Evolutionary conservation across 2,329 filamentous ascomycete genomes (phyloP), one percentile per base, ranked within the genome.

Genomic region (Didymella pomorum): DNA sequence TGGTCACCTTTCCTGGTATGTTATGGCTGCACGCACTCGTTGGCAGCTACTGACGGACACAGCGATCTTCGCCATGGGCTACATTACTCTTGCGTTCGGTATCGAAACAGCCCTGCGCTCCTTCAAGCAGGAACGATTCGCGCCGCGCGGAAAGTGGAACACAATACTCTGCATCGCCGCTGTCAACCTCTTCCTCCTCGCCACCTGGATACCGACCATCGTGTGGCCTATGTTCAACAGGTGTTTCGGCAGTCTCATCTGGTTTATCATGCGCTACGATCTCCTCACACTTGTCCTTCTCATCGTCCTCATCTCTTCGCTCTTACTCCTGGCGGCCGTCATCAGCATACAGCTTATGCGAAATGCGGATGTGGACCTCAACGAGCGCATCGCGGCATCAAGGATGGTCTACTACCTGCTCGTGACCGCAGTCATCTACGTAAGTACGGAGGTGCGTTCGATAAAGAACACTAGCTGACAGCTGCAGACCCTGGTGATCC

Each of bases 341-440:
- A 83, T 89, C 48, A 88, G 85, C 69, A 71, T 84, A 37, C 84
- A 83, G 60, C 77, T 91, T 23, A 83, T 82, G 63, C 81, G 81
- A 31, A 83, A 81, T 58, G 76, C 81, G 14, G 79, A 80, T 16
- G 81, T 90, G 49, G 85, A 87, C 37, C 78, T 82, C 20, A 80
- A 82, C 16, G 86, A 90, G 72, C 80, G 88, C 45, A 82, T 87
- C 56, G 81, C 85, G 31, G 88, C 88, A 4, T 90, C 88, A 7
- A 82, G 86, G 59, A 90, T 90, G 86, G 85, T 89, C 11, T 91
- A 89, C 71, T 90, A 88, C 70, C 78, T 89, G 62, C 74, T 82
- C 1, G 72, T 89, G 51, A 85, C 82, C 16, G 77, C 86, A 53
- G 73, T 77, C 84, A 47, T 86, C 82, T 53, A 86, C 83, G 71